Evolutionary conservation across 108 stramenopile species (phyloP).

Genomic region (Cyclotella cryptica): DNA sequence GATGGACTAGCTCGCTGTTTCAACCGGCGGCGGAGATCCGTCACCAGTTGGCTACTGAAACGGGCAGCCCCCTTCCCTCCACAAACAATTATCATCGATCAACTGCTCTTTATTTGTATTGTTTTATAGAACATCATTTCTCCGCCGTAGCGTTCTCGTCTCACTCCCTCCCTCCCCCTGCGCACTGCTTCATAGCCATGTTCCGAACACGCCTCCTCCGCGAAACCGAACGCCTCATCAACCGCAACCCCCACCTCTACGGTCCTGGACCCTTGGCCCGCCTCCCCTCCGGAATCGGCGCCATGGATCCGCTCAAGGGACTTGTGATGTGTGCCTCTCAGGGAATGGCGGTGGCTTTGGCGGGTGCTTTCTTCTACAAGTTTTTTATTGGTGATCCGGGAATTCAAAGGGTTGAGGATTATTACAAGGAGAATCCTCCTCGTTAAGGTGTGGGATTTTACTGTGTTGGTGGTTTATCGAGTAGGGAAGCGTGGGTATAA

Average conservation of each 20-base stretch:
- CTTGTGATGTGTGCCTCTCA: conserved; percentile 68
- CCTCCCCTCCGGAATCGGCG: conserved; percentile 64
- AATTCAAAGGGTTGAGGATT: conserved; percentile 67
- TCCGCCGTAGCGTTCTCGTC: neutral
- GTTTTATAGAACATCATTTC: neutral
- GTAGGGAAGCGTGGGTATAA: too few species aligned
- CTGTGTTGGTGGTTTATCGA: neutral
- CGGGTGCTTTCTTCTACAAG: conserved; percentile 67
- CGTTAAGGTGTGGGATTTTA: conserved; percentile 51
- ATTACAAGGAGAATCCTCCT: conserved; percentile 89
- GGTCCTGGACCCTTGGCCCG: conserved; percentile 86
- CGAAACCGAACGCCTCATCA: conserved; percentile 24
- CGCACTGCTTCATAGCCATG: neutral
- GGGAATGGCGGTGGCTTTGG: conserved; percentile 69
- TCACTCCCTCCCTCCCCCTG: neutral
- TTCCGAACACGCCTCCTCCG: conserved; percentile 35
- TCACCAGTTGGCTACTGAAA: too few species aligned
- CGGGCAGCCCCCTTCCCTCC: too few species aligned
- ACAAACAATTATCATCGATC: too few species aligned
- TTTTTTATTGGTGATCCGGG: conserved; percentile 69
- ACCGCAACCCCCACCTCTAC: conserved; percentile 57
- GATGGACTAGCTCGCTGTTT: too few species aligned
- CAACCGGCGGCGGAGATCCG: too few species aligned
- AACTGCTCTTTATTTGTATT: neutral
- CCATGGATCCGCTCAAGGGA: conserved; percentile 77